Conservation (phyloP, 208 protist species). For the Trypanosomatidae sp. region DNA sequence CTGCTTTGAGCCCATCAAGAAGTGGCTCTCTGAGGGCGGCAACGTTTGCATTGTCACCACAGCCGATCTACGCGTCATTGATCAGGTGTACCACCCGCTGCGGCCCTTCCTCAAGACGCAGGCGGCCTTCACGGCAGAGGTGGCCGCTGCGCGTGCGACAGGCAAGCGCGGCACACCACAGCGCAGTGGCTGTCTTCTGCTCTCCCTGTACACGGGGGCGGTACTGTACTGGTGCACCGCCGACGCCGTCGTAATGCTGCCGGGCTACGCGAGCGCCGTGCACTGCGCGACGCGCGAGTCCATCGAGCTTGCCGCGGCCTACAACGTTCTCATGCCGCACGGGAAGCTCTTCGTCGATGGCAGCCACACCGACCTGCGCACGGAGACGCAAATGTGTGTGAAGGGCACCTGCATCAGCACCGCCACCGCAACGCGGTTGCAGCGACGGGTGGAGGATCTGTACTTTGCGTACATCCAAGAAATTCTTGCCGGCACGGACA, state of each 20-base stretch:
- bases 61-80: conserved; percentile 61
- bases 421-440: conserved; percentile 25
- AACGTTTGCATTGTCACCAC: conserved; percentile 86
- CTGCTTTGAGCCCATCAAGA: conserved; percentile 48
- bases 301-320: conserved; percentile 32
- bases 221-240: conserved; percentile 73
- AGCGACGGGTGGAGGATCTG: conserved; percentile 35
- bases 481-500: conserved; percentile 38
- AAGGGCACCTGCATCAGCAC: conserved; percentile 69
- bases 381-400: conserved; percentile 39
- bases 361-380: conserved; percentile 9
- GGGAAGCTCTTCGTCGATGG: conserved; percentile 23
- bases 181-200: conserved; percentile 55
- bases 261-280: conserved; percentile 47
- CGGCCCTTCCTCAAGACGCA: conserved; percentile 29
- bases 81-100: conserved; percentile 75
- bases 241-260: conserved; percentile 42
- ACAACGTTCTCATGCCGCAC: conserved; percentile 30
- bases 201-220: conserved; percentile 80
- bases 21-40: conserved; percentile 72
- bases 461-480: conserved; percentile 50
- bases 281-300: conserved; percentile 70
- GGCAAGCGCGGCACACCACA: not conserved
- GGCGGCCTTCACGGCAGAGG: conserved; percentile 15
- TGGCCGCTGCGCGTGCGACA: not conserved